phyloP scores from a whole-genome alignment of 169 alveolate genomes.

The Plasmodium adleri region DNA sequence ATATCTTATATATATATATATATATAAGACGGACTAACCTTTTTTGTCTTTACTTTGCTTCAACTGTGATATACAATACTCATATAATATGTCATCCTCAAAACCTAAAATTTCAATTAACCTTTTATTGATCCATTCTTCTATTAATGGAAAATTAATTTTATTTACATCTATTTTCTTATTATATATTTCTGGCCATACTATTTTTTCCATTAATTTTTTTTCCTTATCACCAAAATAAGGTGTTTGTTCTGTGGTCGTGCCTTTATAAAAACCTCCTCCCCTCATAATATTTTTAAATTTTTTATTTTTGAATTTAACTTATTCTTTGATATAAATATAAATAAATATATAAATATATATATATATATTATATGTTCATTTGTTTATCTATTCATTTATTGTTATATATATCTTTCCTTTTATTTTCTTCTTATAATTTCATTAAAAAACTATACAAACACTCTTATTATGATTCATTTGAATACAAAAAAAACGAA shows the following conservation, averaged over 20 bases:
- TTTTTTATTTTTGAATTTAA: too few species aligned
- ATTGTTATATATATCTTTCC: too few species aligned
- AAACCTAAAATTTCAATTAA: conserved; percentile 86
- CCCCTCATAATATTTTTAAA: conserved; percentile 4
- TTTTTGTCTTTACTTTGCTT: conserved; percentile 80
- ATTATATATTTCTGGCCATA: conserved; percentile 84
- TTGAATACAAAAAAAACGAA: too few species aligned
- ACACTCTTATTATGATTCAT: too few species aligned
- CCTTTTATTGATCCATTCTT: conserved; percentile 83
- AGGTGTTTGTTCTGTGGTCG: conserved; percentile 83
- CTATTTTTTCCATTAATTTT: conserved; percentile 82
- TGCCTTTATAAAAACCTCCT: conserved; percentile 71
- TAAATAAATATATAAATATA: not conserved
- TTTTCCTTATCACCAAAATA: conserved; percentile 85
- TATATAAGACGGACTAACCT: conserved; percentile 74
- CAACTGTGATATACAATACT: conserved; percentile 84
- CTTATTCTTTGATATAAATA: not conserved
- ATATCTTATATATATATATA: not conserved
- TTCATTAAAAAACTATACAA: too few species aligned
- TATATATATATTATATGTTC: too few species aligned
- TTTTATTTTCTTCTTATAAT: too few species aligned
- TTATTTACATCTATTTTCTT: conserved; percentile 80
- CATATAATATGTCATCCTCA: conserved; percentile 85
- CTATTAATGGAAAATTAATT: conserved; percentile 82
- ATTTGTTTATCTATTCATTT: too few species aligned